Evolutionary conservation across 106 monocot genomes (phyloP).

Genomic region (Allium sativum): DNA sequence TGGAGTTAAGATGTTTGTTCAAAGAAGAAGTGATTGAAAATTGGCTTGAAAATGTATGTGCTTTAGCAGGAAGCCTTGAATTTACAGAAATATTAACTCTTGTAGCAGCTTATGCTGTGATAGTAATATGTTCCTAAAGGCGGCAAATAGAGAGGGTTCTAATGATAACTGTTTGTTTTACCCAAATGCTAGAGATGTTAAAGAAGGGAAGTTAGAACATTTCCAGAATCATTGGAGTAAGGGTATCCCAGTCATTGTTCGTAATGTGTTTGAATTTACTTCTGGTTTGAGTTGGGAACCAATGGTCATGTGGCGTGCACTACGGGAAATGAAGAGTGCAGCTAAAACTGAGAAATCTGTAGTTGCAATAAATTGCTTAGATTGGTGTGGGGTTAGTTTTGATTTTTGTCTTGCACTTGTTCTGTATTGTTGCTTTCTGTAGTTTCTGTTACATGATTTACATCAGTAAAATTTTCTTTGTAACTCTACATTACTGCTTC

Average conservation of each 20-base stretch:
- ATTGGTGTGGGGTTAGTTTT: conserved; percentile 54
- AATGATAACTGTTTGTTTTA: conserved; percentile 54
- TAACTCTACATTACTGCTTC: no score
- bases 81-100: background rate
- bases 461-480: no score
- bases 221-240: conserved; percentile 61
- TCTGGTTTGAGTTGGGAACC: conserved; percentile 79
- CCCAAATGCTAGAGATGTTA: conserved; percentile 26
- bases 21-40: conserved; percentile 24
- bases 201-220: conserved; percentile 27
- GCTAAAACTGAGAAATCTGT: conserved; percentile 24
- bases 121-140: conserved; percentile 15
- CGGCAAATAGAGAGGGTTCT: conserved; percentile 30
- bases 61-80: conserved; percentile 9
- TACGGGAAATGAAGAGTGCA: conserved; percentile 41
- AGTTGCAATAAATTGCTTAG: conserved; percentile 69
- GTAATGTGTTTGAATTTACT: conserved; percentile 39
- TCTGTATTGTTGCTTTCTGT: no score
- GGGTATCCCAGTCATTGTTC: conserved; percentile 66
- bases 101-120: conserved; percentile 28
- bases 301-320: conserved; percentile 72
- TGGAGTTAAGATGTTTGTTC: conserved; percentile 50
- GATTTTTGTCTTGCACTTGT: background rate
- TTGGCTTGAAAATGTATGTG: conserved; percentile 24
- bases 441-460: no score